A percentile compares a stretch with the other conserved stretches of the same genome.
phyloP scores from a whole-genome alignment of 306 rosid species.

The Coriaria nepalensis region DNA sequence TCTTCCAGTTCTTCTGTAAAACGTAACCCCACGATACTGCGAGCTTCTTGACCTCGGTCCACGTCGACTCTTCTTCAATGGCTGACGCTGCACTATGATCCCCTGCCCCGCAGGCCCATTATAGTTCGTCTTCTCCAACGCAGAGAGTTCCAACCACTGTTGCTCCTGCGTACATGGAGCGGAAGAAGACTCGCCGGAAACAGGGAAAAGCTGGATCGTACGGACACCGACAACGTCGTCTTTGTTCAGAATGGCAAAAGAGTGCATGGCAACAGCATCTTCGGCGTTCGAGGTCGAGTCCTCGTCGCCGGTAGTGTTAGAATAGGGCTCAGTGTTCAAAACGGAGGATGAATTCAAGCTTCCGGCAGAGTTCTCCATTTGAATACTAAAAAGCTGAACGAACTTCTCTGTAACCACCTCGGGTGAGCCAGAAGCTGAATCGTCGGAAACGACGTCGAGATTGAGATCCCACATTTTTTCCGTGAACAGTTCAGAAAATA shows the following conservation, averaged over 20 bases:
- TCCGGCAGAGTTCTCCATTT: no score
- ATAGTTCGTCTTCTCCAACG: constrained; percentile 13
- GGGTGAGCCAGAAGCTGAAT: no score
- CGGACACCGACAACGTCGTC: constrained; percentile 16
- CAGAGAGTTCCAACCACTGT: constrained; percentile 34
- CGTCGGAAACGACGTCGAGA: not conserved
- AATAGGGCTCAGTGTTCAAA: no score
- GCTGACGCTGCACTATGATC: constrained; percentile 17
- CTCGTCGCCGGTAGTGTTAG: constrained; percentile 15
- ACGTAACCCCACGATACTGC: constrained; percentile 91
- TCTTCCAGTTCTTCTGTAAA: constrained; percentile 80
- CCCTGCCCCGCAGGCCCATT: constrained; percentile 20
- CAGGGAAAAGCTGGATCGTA: constrained; percentile 63
- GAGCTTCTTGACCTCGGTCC: constrained; percentile 93
- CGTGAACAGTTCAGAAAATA: not conserved
- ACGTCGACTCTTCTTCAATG: constrained; percentile 64
- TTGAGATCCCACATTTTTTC: constrained; percentile 7
- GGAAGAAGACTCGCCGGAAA: constrained; percentile 9
- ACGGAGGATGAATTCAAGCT: no score
- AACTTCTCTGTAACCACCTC: no score
- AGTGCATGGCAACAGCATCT: constrained; percentile 24
- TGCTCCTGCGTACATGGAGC: constrained; percentile 16
- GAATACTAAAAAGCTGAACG: no score
- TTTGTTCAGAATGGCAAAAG: constrained; percentile 35
- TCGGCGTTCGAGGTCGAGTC: constrained; percentile 13